Base-by-base conservation (phyloP, 2,329 filamentous ascomycete species). In the Ceratocystis diversiconidia region DNA sequence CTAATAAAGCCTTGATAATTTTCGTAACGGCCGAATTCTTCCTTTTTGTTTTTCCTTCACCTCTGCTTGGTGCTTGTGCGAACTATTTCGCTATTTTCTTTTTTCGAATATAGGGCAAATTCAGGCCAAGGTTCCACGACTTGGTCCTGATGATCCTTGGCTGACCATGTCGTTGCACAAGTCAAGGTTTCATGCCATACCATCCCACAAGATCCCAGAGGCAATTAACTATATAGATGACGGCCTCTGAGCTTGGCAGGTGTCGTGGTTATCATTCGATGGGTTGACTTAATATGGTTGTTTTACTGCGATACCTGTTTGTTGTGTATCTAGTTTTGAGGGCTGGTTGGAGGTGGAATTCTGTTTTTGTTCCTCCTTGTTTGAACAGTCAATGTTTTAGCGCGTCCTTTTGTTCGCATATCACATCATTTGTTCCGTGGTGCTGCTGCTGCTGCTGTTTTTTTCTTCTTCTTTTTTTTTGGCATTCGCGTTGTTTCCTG, bases 1-100 rank as follows among this genome's bases (percentile, higher is more conserved):
- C 59, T 25, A n/a, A 43, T 61, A 28, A 32, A 43, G 41, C 59
- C 32, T 61, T 61, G 59, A 10, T 46, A 61, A 61, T 43, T 43
- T 44, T 19, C 44, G 59, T 32, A 25, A 61, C 41, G 59, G 30
- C 59, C 59, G 59, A 61, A 30, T 32, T 19, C 28, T 63, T 52
- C 3, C 25, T 52, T 30, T 36, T 36, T 36, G 32, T 12, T 36
- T 36, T 36, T 36, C 2, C 32, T 12, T 36, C 32, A 36, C 32
- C 32, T 12, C 8, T 36, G 32, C 8, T 36, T 36, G 32, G 15
- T 64, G 22, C n/a, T 36, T 52, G 10, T 15, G n/a, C 28, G 61
- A 25, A 32, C 7, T 30, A 32, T 6, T 59, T 30, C 19, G 48
- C n/a, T 32, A 7, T 6, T 50, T 50, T 7, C 1, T 52, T 52